phyloP scores from a whole-genome alignment of 192 early-diverging fungal genomes.

The Nowakowskiella sp. region DNA sequence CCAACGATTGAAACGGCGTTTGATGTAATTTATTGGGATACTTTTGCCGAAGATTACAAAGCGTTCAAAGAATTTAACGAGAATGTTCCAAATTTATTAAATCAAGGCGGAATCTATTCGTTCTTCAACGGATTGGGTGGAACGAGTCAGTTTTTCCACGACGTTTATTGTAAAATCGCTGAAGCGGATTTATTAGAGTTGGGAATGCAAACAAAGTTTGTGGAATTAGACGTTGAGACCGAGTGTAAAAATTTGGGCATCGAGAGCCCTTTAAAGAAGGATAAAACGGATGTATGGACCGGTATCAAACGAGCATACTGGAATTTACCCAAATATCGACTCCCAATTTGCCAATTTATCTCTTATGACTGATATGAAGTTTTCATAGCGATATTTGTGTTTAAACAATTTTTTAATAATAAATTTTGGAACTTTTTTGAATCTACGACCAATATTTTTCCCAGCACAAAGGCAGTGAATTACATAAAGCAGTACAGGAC shows the following conservation, averaged over 20 bases:
- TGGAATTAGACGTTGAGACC: constrained; percentile 64
- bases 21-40: constrained; percentile 52
- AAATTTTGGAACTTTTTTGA: no score
- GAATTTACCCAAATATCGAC: constrained; percentile 59
- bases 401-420: no score
- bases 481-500: no score
- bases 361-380: no score
- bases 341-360: constrained; percentile 62
- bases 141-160: constrained; percentile 93
- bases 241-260: no score
- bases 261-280: no score
- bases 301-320: constrained; percentile 76
- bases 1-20: neutral
- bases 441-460: no score
- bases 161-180: constrained; percentile 81
- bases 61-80: constrained; percentile 67
- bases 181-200: constrained; percentile 73
- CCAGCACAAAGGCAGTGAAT: no score
- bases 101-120: constrained; percentile 73
- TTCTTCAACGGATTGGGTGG: constrained; percentile 94
- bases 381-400: no score
- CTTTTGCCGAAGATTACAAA: constrained; percentile 89
- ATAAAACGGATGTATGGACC: no score
- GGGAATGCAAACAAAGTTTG: constrained; percentile 67
- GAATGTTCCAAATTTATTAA: constrained; percentile 50